A percentile compares a stretch with the other conserved stretches of the same genome.
phyloP scores from a whole-genome alignment of 129 eudicot species.

The Escallonia rubra region DNA sequence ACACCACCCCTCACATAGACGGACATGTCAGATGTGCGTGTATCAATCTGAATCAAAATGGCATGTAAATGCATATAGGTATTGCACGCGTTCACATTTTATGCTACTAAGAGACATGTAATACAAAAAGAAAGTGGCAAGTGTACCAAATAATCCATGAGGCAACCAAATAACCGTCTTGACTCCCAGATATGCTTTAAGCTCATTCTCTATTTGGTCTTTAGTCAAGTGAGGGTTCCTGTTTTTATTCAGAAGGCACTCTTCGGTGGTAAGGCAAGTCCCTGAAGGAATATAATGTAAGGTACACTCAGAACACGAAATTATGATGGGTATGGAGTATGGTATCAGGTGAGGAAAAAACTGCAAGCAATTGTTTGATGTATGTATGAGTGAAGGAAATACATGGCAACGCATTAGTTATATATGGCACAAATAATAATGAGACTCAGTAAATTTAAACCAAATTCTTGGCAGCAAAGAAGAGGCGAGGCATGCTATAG shows the following conservation, averaged over 20 bases:
- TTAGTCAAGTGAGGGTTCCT: slow-evolving; percentile 81
- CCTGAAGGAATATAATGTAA: slow-evolving; percentile 40
- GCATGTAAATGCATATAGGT: no score
- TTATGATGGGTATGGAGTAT: background rate
- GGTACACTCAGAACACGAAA: background rate
- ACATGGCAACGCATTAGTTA: background rate
- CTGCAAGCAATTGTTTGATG: background rate
- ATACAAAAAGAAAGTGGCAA: background rate
- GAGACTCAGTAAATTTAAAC: no score
- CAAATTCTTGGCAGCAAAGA: no score
- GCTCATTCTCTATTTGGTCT: slow-evolving; percentile 74
- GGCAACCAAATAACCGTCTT: slow-evolving; percentile 88
- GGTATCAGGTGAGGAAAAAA: background rate
- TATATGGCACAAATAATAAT: background rate
- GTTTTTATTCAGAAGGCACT: slow-evolving; percentile 86
- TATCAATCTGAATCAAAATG: no score
- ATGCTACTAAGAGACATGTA: no score
- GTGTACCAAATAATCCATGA: slow-evolving; percentile 71
- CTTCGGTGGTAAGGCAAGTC: slow-evolving; percentile 95
- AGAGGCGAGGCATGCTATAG: no score
- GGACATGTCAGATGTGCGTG: no score
- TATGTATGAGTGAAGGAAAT: background rate
- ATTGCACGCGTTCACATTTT: no score
- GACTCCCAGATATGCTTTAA: slow-evolving; percentile 79
- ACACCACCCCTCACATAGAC: no score